These are phyloP conservation scores for Plenodomus lindquistii DNA, from an alignment of 2,329 filamentous ascomycete species.

Conservation along the genomic window DNA sequence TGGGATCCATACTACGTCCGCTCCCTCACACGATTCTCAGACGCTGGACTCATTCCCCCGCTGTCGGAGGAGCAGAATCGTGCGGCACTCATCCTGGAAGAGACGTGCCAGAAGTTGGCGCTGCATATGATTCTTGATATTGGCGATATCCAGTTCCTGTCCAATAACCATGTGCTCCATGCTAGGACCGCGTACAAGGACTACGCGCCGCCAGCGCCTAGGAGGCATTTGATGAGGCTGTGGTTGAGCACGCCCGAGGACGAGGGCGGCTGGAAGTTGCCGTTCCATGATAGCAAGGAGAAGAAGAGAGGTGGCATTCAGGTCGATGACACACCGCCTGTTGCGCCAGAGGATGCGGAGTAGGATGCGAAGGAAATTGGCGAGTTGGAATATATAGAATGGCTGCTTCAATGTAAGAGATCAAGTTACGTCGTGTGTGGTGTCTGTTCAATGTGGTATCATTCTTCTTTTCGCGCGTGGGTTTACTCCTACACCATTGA, in stretches of 20 bases:
- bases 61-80: slow-evolving; percentile 70
- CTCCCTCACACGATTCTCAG: slow-evolving; percentile 73
- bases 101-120: slow-evolving; percentile 71
- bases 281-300: slow-evolving; percentile 78
- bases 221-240: slow-evolving; percentile 78
- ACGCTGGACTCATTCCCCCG: slow-evolving; percentile 71
- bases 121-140: slow-evolving; percentile 86
- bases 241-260: slow-evolving; percentile 82
- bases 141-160: slow-evolving; percentile 85
- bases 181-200: slow-evolving; percentile 80
- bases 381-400: not conserved
- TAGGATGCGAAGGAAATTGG: slow-evolving; percentile 45
- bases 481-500: slow-evolving; percentile 14
- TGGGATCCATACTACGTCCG: slow-evolving; percentile 90
- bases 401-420: slow-evolving; percentile 1
- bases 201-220: slow-evolving; percentile 66
- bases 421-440: not conserved
- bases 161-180: slow-evolving; percentile 80
- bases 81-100: slow-evolving; percentile 72
- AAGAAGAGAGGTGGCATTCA: slow-evolving; percentile 90
- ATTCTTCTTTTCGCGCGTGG: slow-evolving; percentile 24
- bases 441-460: slow-evolving; percentile 26
- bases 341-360: slow-evolving; percentile 77
- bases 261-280: slow-evolving; percentile 84
- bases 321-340: slow-evolving; percentile 77